Conservation (phyloP, 768 basidiomycete species). For the Leccinum fibrillosum region DNA sequence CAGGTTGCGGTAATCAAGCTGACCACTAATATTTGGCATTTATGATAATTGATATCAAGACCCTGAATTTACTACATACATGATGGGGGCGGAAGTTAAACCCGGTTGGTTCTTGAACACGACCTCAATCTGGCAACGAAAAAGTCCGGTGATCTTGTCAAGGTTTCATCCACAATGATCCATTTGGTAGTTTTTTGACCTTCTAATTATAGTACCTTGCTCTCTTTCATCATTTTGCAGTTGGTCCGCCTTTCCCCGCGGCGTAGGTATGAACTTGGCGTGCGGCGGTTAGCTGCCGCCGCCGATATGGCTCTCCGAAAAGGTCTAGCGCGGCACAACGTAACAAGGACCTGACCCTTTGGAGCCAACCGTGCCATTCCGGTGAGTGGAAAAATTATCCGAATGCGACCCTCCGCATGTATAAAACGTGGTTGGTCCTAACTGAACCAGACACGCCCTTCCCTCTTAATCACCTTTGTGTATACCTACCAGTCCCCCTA, state of each 20-base stretch:
- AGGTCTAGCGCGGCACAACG: conserved; percentile 17
- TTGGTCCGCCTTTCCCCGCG: conserved; percentile 26
- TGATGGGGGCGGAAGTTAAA: conserved; percentile 5
- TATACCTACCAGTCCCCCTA: conserved; percentile 12
- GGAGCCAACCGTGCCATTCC: conserved; percentile 6
- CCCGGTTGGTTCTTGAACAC: not conserved
- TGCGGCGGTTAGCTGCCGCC: conserved; percentile 1
- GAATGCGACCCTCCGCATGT: conserved; percentile 10
- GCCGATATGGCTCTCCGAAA: conserved; percentile 7
- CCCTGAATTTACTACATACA: conserved; percentile 12
- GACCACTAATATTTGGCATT: not conserved
- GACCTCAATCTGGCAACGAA: conserved; percentile 7
- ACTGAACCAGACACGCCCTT: not conserved
- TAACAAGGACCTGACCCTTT: conserved; percentile 25
- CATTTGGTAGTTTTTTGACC: conserved; percentile 5
- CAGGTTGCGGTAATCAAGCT: conserved; percentile 1
- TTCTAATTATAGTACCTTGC: conserved; percentile 6
- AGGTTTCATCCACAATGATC: conserved; percentile 4
- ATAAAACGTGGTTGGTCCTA: conserved; percentile 16
- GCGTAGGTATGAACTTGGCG: not conserved
- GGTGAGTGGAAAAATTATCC: conserved; percentile 12
- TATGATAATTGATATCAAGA: conserved; percentile 3
- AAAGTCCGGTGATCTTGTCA: not conserved
- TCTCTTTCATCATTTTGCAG: not conserved
- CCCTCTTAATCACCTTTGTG: conserved; percentile 20